A percentile compares a stretch with the other conserved stretches of the same genome.
These are phyloP conservation scores for Rhodotorula sp. DNA, from an alignment of 1,284 basidiomycete genomes.

Conservation along the genomic window DNA sequence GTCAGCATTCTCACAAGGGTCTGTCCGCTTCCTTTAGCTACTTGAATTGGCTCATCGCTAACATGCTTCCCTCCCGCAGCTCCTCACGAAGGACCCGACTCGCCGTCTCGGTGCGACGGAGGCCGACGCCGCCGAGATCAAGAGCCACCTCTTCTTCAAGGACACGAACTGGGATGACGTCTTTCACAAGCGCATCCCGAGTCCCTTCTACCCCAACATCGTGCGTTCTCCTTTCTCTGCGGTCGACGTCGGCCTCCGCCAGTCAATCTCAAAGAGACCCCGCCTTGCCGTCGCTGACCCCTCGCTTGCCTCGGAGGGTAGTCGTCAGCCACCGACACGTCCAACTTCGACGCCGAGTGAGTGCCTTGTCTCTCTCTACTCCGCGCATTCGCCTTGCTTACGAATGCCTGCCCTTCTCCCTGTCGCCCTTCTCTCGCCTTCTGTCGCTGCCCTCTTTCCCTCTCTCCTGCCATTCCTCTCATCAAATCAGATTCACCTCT, in stretches of 20 bases:
- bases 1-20: constrained; percentile 15
- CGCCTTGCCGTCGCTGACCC: constrained; percentile 19
- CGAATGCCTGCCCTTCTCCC: no score
- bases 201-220: constrained; percentile 95
- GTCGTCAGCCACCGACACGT: constrained; percentile 56
- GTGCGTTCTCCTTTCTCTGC: constrained; percentile 55
- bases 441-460: no score
- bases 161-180: constrained; percentile 97
- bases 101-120: constrained; percentile 92
- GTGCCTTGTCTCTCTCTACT: no score
- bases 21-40: neutral
- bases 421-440: no score
- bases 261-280: constrained; percentile 49
- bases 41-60: neutral
- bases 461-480: no score
- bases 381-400: no score
- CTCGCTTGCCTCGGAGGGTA: constrained; percentile 6
- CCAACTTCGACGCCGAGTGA: constrained; percentile 84
- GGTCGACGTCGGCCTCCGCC: constrained; percentile 38
- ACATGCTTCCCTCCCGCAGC: constrained; percentile 52
- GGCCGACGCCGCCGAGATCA: constrained; percentile 94
- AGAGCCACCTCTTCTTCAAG: constrained; percentile 96
- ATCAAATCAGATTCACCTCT: constrained; percentile 56
- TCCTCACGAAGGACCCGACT: constrained; percentile 88
- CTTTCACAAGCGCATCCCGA: constrained; percentile 90